These are phyloP conservation scores for Geotrichum bryndzae DNA, from an alignment of 1,139 yeast species.

Conservation along the genomic window DNA sequence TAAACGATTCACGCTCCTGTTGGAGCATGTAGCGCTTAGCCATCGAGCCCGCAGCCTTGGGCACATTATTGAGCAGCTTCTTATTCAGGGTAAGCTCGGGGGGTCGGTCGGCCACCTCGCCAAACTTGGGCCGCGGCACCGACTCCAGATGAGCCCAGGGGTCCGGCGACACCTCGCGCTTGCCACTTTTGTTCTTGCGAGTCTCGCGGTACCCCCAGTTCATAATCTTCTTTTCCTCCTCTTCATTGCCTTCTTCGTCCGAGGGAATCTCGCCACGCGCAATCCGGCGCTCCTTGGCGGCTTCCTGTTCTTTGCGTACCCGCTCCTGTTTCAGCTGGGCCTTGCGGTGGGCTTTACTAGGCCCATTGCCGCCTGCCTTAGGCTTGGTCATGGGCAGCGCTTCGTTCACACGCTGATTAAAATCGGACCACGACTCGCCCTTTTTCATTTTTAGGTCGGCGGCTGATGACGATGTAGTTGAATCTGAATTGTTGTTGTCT, in stretches of 20 bases:
- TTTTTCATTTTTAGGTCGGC: constrained; percentile 26
- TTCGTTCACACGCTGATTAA: constrained; percentile 37
- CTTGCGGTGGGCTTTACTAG: constrained; percentile 7
- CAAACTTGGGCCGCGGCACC: constrained; percentile 35
- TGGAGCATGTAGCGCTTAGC: constrained; percentile 37
- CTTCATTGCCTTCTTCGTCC: constrained; percentile 23
- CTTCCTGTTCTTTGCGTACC: constrained; percentile 7
- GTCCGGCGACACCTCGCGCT: constrained; percentile 36
- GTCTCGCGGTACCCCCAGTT: constrained; percentile 17
- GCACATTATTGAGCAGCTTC: constrained; percentile 34
- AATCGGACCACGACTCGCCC: constrained; percentile 36
- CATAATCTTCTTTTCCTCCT: constrained; percentile 26
- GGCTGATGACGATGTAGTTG: constrained; percentile 2
- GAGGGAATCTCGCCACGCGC: constrained; percentile 14
- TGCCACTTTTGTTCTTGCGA: constrained; percentile 9
- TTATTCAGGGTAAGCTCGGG: constrained; percentile 36
- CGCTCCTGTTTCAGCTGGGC: constrained; percentile 4
- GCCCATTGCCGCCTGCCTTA: constrained; percentile 22
- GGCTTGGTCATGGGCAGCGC: constrained; percentile 37
- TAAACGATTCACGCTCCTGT: constrained; percentile 36
- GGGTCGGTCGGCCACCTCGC: constrained; percentile 40
- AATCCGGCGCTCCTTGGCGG: constrained; percentile 17
- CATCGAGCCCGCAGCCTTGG: constrained; percentile 39
- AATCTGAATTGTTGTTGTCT: background rate
- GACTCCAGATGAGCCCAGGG: constrained; percentile 37